Conservation (phyloP, 2,329 filamentous ascomycete species). For the Apiospora kogelbergensis region DNA sequence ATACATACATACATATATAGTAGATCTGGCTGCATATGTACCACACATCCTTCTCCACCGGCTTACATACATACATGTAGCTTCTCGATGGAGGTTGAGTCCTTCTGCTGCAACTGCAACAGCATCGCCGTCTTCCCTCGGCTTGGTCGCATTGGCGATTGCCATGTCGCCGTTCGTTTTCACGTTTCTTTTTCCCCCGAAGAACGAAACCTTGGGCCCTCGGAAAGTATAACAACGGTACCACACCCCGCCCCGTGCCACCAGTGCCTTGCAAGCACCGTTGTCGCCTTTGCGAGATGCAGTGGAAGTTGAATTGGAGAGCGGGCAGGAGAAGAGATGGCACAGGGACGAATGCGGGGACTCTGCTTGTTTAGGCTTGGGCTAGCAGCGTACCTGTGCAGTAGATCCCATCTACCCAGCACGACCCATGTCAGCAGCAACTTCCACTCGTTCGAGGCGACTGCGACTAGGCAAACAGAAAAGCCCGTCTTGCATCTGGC, state of each 20-base stretch:
- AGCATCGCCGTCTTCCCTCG: background rate
- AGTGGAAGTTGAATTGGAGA: background rate
- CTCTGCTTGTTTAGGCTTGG: slow-evolving; percentile 4
- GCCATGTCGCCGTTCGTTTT: background rate
- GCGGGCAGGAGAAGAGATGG: background rate
- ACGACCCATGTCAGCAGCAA: background rate
- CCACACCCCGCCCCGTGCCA: background rate
- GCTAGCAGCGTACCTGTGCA: slow-evolving; percentile 5
- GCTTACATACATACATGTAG: background rate
- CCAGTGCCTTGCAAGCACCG: background rate
- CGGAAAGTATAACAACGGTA: background rate
- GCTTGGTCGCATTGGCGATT: background rate
- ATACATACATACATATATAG: background rate
- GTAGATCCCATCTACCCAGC: slow-evolving; percentile 7
- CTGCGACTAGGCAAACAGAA: slow-evolving; percentile 1
- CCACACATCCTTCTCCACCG: background rate
- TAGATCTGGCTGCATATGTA: background rate
- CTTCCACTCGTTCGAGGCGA: background rate
- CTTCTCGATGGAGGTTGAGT: background rate
- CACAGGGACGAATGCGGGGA: background rate
- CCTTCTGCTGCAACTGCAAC: background rate
- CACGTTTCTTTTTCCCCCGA: background rate
- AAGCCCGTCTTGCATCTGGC: too few relatives aligned
- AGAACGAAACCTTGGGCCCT: background rate
- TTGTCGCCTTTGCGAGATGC: background rate